Percentiles rank a stretch among this genome's conserved stretches.
Conservation (phyloP, 2,329 filamentous ascomycete species). For the Zopfia rhizophila region DNA sequence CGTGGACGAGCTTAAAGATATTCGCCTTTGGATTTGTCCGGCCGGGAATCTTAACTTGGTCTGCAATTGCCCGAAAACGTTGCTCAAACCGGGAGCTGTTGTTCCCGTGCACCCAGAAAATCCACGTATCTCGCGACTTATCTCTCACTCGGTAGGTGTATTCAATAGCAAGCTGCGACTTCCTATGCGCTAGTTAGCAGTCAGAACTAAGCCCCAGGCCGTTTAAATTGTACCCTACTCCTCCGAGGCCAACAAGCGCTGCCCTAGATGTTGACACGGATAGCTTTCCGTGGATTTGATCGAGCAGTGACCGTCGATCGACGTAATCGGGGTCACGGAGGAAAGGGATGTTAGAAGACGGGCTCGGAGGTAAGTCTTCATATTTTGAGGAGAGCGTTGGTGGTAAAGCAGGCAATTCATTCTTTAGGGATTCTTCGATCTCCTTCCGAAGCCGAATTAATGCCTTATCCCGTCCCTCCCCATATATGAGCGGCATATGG, state of each 20-base stretch:
- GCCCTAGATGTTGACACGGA: slow-evolving; percentile 17
- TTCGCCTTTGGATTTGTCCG: slow-evolving; percentile 21
- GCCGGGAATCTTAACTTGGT: slow-evolving; percentile 19
- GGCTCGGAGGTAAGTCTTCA: too few species aligned
- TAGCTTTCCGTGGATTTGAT: slow-evolving; percentile 16
- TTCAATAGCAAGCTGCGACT: slow-evolving; percentile 27
- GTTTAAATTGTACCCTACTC: slow-evolving; percentile 25
- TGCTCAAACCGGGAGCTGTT: slow-evolving; percentile 27
- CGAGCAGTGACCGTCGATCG: slow-evolving; percentile 24
- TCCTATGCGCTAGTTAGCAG: slow-evolving; percentile 18
- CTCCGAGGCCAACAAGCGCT: slow-evolving; percentile 30
- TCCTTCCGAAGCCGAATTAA: slow-evolving; percentile 7
- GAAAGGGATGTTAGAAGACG: slow-evolving; percentile 33
- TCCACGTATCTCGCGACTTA: slow-evolving; percentile 19
- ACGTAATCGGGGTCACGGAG: slow-evolving; percentile 34
- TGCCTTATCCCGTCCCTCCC: slow-evolving; percentile 30
- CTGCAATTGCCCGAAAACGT: slow-evolving; percentile 25
- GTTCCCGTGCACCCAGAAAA: slow-evolving; percentile 27
- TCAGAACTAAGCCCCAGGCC: background rate
- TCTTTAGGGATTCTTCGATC: slow-evolving; percentile 1
- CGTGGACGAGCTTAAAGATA: slow-evolving; percentile 25
- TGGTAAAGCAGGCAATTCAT: too few species aligned
- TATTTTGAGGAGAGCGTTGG: too few species aligned
- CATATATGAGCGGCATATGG: slow-evolving; percentile 30
- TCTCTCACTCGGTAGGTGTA: slow-evolving; percentile 18